Conservation (phyloP, 306 rosid species). For the Argentina anserina region DNA sequence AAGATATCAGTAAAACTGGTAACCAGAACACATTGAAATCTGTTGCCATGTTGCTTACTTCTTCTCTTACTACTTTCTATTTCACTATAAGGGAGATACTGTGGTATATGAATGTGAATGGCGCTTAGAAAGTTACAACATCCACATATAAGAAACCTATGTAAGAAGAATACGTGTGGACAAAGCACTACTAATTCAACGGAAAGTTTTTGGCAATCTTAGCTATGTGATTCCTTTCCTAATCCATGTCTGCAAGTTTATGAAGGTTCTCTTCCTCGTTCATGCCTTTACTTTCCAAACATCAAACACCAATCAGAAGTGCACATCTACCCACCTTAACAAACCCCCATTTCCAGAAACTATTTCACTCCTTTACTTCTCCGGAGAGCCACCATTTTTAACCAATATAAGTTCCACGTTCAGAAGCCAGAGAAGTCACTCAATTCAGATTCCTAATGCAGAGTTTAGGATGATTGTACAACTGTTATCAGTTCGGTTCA, state of each 20-base stretch:
- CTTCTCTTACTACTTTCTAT: neutral
- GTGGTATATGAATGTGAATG: conserved; percentile 8
- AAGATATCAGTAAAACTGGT: conserved; percentile 29
- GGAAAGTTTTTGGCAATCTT: conserved; percentile 20
- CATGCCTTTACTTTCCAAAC: neutral
- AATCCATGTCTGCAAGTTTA: conserved; percentile 49
- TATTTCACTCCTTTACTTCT: neutral
- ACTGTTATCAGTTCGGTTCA: neutral
- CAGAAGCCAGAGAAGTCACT: neutral
- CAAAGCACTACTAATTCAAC: conserved; percentile 23
- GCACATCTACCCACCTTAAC: neutral
- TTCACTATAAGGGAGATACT: neutral
- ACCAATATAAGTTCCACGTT: neutral
- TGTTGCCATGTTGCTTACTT: conserved; percentile 30
- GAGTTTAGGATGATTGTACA: neutral
- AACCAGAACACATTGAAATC: conserved; percentile 29
- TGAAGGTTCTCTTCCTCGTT: conserved; percentile 37
- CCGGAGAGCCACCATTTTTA: neutral
- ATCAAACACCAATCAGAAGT: neutral
- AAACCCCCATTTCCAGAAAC: neutral
- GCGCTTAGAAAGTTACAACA: neutral
- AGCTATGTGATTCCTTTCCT: conserved; percentile 55
- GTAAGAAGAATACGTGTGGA: conserved; percentile 54
- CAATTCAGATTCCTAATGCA: neutral
- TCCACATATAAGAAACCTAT: conserved; percentile 26